These are phyloP conservation scores for Moesziomyces sp. DNA, from an alignment of 1,284 basidiomycete species.

Conservation along the genomic window DNA sequence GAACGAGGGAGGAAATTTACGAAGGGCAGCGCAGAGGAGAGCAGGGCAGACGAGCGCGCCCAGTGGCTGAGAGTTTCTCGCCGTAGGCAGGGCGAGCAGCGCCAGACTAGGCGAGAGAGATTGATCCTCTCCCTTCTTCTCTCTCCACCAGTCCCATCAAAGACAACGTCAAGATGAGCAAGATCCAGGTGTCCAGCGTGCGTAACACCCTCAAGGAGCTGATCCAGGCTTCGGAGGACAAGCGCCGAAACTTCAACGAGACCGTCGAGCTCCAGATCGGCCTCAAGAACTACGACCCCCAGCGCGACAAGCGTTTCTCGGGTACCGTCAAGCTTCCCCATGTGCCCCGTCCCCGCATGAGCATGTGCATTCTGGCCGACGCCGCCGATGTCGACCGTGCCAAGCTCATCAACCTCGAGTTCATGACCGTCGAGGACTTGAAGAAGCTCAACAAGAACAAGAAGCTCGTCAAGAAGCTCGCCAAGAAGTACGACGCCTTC, in stretches of 20 bases:
- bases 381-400: slow-evolving; percentile 98
- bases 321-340: slow-evolving; percentile 81
- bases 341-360: slow-evolving; percentile 98
- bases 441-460: slow-evolving; percentile 99
- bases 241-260: slow-evolving; percentile 67
- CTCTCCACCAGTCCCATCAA: slow-evolving; percentile 31
- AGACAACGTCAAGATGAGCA: slow-evolving; percentile 49
- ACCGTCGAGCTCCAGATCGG: slow-evolving; percentile 68
- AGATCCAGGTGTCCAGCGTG: slow-evolving; percentile 66
- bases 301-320: slow-evolving; percentile 69
- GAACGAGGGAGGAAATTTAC: not conserved
- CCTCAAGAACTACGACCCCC: slow-evolving; percentile 68
- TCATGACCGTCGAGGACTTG: slow-evolving; percentile 98
- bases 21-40: too few relatives aligned
- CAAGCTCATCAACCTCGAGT: slow-evolving; percentile 95
- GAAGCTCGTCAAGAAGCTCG: slow-evolving; percentile 99
- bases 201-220: slow-evolving; percentile 64
- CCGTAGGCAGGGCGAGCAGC: not conserved
- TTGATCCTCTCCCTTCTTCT: not conserved
- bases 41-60: not conserved
- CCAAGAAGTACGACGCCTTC: slow-evolving; percentile 99
- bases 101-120: not conserved
- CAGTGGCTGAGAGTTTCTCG: not conserved
- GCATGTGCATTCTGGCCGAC: slow-evolving; percentile 98
- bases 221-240: slow-evolving; percentile 64